Percentiles rank a stretch among this genome's conserved stretches.
Evolutionary conservation across 192 early-diverging fungal genomes (phyloP).

Genomic region (Thamnidium elegans): DNA sequence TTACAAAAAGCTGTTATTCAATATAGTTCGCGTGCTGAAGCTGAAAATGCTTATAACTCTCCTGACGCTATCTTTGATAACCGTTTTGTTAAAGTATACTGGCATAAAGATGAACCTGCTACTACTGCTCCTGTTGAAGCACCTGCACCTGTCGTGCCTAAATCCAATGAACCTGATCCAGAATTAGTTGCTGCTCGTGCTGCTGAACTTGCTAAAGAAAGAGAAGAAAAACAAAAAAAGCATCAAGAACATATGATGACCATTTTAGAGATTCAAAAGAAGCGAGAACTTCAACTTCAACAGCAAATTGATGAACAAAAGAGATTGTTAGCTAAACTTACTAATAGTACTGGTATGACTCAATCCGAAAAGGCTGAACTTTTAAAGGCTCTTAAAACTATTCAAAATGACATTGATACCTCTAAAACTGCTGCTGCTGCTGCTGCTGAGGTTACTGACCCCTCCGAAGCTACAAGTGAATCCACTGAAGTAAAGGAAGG

Average conservation of each 20-base stretch:
- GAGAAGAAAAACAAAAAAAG: conserved; percentile 49
- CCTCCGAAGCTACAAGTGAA: conserved; percentile 17
- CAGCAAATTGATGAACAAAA: conserved; percentile 67
- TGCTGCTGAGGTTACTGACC: not conserved
- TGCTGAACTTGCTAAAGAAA: conserved; percentile 42
- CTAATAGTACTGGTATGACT: conserved; percentile 50
- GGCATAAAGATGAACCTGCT: conserved; percentile 52
- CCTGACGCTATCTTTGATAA: conserved; percentile 83
- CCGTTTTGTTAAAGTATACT: conserved; percentile 86
- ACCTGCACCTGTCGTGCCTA: conserved; percentile 13
- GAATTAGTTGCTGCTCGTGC: conserved; percentile 41
- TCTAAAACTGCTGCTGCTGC: conserved; percentile 20
- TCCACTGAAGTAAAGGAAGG: conserved; percentile 15
- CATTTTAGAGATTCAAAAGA: conserved; percentile 52
- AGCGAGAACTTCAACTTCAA: conserved; percentile 55
- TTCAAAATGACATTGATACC: conserved; percentile 39
- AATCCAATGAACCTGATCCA: conserved; percentile 39
- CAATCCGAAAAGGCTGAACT: conserved; percentile 46
- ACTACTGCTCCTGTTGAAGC: conserved; percentile 2
- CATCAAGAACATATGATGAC: conserved; percentile 49
- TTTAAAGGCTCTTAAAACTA: conserved; percentile 45
- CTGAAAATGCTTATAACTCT: conserved; percentile 63
- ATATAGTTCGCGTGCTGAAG: conserved; percentile 60
- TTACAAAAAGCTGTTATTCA: conserved; percentile 60
- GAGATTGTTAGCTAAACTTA: conserved; percentile 52